A percentile compares a stretch with the other conserved stretches of the same genome.
Conservation (phyloP, 1,284 basidiomycete genomes). For the Apiotrichum mycotoxinovorans region DNA sequence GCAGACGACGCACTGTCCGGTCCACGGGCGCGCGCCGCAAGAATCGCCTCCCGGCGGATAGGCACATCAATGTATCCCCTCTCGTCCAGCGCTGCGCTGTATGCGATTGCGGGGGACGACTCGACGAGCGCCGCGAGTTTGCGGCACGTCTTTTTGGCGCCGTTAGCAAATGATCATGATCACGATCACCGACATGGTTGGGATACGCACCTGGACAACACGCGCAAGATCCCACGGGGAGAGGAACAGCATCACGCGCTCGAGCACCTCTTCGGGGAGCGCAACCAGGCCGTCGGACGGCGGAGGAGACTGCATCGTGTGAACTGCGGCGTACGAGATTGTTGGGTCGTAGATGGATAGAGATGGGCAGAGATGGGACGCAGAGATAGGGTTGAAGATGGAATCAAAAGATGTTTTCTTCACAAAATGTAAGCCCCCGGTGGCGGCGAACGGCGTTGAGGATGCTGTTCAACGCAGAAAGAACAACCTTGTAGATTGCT, state of each 20-base stretch:
- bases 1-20: neutral
- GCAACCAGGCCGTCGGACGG: neutral
- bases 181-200: neutral
- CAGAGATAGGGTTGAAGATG: too few species aligned
- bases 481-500: too few species aligned
- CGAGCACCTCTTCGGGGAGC: slow-evolving; percentile 35
- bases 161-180: neutral
- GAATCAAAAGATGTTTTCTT: too few species aligned
- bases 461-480: too few species aligned
- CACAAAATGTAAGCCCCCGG: too few species aligned
- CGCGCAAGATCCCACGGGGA: slow-evolving; percentile 20
- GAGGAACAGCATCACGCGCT: slow-evolving; percentile 26
- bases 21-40: neutral
- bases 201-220: slow-evolving; percentile 26
- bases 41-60: neutral
- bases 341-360: neutral
- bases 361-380: too few species aligned
- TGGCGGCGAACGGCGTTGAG: too few species aligned
- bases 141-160: slow-evolving; percentile 9
- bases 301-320: neutral
- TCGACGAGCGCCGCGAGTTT: neutral
- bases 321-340: neutral
- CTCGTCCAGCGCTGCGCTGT: slow-evolving; percentile 26
- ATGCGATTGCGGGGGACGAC: slow-evolving; percentile 25
- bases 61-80: slow-evolving; percentile 32